Evolutionary conservation across 352 stramenopile genomes (phyloP).

Genomic region (Globisporangium lucens): DNA sequence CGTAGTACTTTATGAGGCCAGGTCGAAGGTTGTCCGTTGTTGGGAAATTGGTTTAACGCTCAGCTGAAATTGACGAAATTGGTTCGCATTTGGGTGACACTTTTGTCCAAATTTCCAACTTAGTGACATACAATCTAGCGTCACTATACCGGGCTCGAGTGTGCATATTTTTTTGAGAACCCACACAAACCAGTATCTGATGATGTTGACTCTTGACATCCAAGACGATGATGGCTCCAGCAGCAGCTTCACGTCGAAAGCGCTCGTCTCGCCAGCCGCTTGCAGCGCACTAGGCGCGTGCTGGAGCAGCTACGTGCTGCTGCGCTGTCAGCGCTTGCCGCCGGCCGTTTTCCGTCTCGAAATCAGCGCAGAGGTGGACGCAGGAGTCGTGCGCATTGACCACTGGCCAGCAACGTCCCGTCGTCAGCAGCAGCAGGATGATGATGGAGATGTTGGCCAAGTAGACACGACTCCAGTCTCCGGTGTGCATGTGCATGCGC

Average conservation of each 20-base stretch:
- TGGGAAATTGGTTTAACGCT: no score
- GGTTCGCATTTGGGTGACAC: no score
- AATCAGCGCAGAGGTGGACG: conserved; percentile 18
- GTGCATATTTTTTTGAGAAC: background rate
- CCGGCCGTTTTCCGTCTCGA: conserved; percentile 42
- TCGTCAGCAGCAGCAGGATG: background rate
- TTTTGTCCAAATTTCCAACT: background rate
- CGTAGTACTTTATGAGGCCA: background rate
- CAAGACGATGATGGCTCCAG: conserved; percentile 13
- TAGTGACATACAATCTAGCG: background rate
- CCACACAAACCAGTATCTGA: background rate
- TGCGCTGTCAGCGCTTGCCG: conserved; percentile 14
- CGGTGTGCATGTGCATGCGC: conserved; percentile 15
- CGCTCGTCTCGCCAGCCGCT: conserved; percentile 24
- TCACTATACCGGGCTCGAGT: background rate
- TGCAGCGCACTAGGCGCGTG: conserved; percentile 21
- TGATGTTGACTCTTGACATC: conserved; percentile 27
- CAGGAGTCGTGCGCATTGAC: conserved; percentile 34
- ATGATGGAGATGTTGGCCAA: background rate
- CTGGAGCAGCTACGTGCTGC: conserved; percentile 30
- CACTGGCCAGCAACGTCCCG: conserved; percentile 30
- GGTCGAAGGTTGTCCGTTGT: no score
- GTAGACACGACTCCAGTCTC: background rate
- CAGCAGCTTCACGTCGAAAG: conserved; percentile 26
- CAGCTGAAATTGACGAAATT: background rate